Conservation (phyloP, 192 early-diverging fungal genomes). For the Neocallimastix lanati region DNA sequence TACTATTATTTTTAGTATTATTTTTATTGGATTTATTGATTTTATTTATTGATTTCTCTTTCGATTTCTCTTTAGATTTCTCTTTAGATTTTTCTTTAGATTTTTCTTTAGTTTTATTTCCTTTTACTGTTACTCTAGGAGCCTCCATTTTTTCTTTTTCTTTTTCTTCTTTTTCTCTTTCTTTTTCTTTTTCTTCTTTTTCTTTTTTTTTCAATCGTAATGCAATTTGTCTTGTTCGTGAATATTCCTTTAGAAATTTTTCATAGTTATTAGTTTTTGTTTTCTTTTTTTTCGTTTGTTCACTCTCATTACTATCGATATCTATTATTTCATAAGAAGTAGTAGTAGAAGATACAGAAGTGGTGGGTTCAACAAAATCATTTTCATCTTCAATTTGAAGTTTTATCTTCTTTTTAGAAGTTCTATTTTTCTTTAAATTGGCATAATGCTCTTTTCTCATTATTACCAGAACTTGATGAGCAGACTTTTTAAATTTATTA, state of each 20-base stretch:
- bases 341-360: too few relatives aligned
- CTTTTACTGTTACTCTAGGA: too few relatives aligned
- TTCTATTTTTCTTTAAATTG: neutral
- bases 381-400: neutral
- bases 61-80: neutral
- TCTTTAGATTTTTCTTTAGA: too few relatives aligned
- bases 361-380: neutral
- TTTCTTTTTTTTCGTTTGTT: neutral
- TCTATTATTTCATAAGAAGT: too few relatives aligned
- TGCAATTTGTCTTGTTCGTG: neutral
- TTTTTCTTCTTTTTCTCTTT: neutral
- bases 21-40: too few relatives aligned
- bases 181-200: neutral
- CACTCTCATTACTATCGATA: too few relatives aligned
- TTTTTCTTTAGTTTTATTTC: too few relatives aligned
- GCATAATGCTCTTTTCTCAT: neutral
- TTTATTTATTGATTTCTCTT: neutral
- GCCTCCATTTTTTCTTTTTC: too few relatives aligned
- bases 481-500: neutral
- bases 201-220: neutral
- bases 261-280: neutral
- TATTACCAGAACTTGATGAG: neutral
- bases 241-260: neutral
- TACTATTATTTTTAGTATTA: too few relatives aligned
- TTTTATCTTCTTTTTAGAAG: neutral